These are phyloP conservation scores for Arthrinium phaeospermum DNA, from an alignment of 2,329 filamentous ascomycete species.

Conservation along the genomic window DNA sequence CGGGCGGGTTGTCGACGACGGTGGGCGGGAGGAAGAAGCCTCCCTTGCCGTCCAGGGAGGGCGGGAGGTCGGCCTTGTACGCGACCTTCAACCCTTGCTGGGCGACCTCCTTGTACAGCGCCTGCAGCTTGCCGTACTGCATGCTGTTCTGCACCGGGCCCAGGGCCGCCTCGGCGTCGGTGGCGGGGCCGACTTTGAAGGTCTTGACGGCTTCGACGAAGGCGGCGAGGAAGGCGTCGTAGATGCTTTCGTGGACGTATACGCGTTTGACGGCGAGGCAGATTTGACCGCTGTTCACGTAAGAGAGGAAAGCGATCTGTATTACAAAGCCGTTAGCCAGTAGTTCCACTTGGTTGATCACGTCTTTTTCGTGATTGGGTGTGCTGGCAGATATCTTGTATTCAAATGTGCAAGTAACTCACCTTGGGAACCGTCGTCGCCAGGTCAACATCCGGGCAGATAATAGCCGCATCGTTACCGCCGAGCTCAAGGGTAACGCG, in stretches of 20 bases:
- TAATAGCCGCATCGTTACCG: slow-evolving; percentile 59
- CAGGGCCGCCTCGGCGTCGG: slow-evolving; percentile 46
- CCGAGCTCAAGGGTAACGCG: slow-evolving; percentile 60
- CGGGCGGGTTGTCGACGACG: slow-evolving; percentile 66
- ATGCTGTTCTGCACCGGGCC: slow-evolving; percentile 67
- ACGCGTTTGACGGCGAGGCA: slow-evolving; percentile 59
- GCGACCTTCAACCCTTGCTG: slow-evolving; percentile 53
- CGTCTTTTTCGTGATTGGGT: no score
- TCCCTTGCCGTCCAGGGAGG: slow-evolving; percentile 27
- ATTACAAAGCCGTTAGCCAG: neutral
- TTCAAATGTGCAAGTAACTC: neutral
- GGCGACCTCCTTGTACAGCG: slow-evolving; percentile 55
- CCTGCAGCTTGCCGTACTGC: slow-evolving; percentile 59
- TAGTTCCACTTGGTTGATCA: neutral
- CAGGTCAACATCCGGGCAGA: slow-evolving; percentile 54
- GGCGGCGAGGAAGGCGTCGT: slow-evolving; percentile 53
- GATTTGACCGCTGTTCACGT: slow-evolving; percentile 35
- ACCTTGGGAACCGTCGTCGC: slow-evolving; percentile 18
- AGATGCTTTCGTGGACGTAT: slow-evolving; percentile 63
- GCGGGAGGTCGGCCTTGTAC: slow-evolving; percentile 39
- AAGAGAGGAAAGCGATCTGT: slow-evolving; percentile 7
- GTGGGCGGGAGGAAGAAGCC: slow-evolving; percentile 64
- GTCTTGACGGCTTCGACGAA: slow-evolving; percentile 39
- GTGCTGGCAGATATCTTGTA: no score
- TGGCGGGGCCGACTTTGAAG: neutral